phyloP scores from a whole-genome alignment of 2,329 filamentous ascomycete species.

The Pyrenophora seminiperda region DNA sequence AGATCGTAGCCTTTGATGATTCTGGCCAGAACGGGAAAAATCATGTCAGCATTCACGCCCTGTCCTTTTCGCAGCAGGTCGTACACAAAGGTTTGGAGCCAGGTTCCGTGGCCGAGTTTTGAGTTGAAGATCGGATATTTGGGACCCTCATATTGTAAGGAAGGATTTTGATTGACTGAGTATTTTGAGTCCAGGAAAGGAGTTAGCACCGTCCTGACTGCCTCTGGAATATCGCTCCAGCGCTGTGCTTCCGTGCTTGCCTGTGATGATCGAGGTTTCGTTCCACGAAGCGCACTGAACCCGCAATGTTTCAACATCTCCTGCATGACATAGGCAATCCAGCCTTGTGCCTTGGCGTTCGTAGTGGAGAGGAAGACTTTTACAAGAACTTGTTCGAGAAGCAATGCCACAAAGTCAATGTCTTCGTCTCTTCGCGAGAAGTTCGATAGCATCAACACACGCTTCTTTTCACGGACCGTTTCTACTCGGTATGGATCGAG shows the following conservation, averaged over 20 bases:
- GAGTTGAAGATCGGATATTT: slow-evolving; percentile 78
- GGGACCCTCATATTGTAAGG: slow-evolving; percentile 32
- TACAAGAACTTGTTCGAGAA: slow-evolving; percentile 85
- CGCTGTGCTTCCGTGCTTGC: slow-evolving; percentile 67
- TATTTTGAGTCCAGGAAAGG: slow-evolving; percentile 90
- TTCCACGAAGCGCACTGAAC: slow-evolving; percentile 63
- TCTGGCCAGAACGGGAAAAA: slow-evolving; percentile 81
- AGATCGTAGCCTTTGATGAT: slow-evolving; percentile 86
- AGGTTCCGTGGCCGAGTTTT: slow-evolving; percentile 72
- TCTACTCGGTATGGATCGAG: slow-evolving; percentile 91
- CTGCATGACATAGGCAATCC: slow-evolving; percentile 93
- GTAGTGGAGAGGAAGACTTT: slow-evolving; percentile 90
- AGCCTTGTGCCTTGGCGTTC: slow-evolving; percentile 85
- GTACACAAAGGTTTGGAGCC: slow-evolving; percentile 79
- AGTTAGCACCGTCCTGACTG: slow-evolving; percentile 77
- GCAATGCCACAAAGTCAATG: slow-evolving; percentile 81
- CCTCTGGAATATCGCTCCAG: slow-evolving; percentile 79
- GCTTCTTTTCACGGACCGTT: slow-evolving; percentile 73
- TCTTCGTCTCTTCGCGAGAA: slow-evolving; percentile 79
- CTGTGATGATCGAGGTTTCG: slow-evolving; percentile 60
- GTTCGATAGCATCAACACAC: slow-evolving; percentile 87
- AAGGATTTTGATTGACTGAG: slow-evolving; percentile 59
- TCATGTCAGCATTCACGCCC: slow-evolving; percentile 71
- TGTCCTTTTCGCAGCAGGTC: slow-evolving; percentile 82
- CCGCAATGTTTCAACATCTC: slow-evolving; percentile 80